These are phyloP conservation scores for Arabidopsis arenosa DNA, from an alignment of 345 rosid genomes.

Conservation along the genomic window DNA sequence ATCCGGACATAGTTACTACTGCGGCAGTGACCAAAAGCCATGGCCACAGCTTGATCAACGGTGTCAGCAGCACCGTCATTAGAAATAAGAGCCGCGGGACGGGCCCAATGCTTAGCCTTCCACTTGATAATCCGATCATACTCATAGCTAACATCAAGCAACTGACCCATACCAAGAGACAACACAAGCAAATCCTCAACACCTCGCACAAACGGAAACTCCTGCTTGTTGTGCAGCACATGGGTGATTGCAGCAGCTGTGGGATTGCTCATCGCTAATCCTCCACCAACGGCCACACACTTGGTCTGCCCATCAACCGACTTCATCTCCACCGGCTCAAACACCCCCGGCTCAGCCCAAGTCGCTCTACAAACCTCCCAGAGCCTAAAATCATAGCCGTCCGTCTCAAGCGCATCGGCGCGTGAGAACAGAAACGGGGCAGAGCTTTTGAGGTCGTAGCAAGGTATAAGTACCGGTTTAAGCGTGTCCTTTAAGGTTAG, in stretches of 20 bases:
- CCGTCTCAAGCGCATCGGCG: slow-evolving; percentile 96
- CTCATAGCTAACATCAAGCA: slow-evolving; percentile 68
- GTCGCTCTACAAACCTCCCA: slow-evolving; percentile 97
- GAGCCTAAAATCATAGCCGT: slow-evolving; percentile 78
- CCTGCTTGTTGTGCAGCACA: slow-evolving; percentile 95
- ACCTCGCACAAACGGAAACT: slow-evolving; percentile 94
- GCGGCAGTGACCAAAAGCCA: slow-evolving; percentile 85
- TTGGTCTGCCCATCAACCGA: slow-evolving; percentile 77
- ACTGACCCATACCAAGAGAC: slow-evolving; percentile 84
- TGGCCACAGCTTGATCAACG: slow-evolving; percentile 92
- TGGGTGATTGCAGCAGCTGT: slow-evolving; percentile 96
- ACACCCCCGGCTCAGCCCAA: slow-evolving; percentile 83
- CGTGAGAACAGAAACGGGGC: slow-evolving; percentile 95
- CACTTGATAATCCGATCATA: slow-evolving; percentile 76
- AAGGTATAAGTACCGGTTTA: slow-evolving; percentile 83
- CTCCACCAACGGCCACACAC: slow-evolving; percentile 91
- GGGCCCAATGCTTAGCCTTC: slow-evolving; percentile 90
- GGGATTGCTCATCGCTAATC: slow-evolving; percentile 85
- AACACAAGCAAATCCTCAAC: slow-evolving; percentile 92
- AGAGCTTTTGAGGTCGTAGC: slow-evolving; percentile 83
- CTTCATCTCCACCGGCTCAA: slow-evolving; percentile 69
- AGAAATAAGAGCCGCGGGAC: slow-evolving; percentile 82
- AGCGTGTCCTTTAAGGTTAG: slow-evolving; percentile 87
- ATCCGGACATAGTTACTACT: slow-evolving; percentile 82
- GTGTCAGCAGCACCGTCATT: slow-evolving; percentile 86